A percentile compares a stretch with the other conserved stretches of the same genome.
These are phyloP conservation scores for Datisca glomerata DNA, from an alignment of 306 rosid genomes.

Conservation along the genomic window DNA sequence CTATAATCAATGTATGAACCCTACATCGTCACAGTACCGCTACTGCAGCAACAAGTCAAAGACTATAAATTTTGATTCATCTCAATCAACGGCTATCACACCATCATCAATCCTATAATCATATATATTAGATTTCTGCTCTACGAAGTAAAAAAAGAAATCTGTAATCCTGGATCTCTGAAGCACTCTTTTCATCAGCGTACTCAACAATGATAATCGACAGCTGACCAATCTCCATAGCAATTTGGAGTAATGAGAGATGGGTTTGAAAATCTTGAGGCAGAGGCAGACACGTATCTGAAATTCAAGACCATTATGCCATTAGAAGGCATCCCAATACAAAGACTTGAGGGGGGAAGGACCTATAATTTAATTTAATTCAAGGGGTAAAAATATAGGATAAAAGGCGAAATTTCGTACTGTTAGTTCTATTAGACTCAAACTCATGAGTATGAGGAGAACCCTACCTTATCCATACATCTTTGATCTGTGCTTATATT, in stretches of 20 bases:
- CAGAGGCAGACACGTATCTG: background rate
- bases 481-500: no score
- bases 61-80: background rate
- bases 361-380: conserved; percentile 30
- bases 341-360: no score
- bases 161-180: no score
- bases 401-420: conserved; percentile 32
- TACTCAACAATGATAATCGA: background rate
- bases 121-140: no score
- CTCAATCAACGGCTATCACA: background rate
- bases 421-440: conserved; percentile 48
- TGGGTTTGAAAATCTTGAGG: background rate
- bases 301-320: background rate
- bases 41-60: background rate
- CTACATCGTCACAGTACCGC: background rate
- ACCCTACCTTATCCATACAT: conserved; percentile 22
- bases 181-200: background rate
- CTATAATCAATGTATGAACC: no score
- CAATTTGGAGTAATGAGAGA: background rate
- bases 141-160: no score
- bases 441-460: conserved; percentile 12
- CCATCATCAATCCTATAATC: background rate
- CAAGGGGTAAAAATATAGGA: conserved; percentile 11
- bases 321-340: conserved; percentile 22
- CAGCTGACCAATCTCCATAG: background rate